Conservation (phyloP, 208 protist genomes). For the Acanthamoeba healyi region DNA sequence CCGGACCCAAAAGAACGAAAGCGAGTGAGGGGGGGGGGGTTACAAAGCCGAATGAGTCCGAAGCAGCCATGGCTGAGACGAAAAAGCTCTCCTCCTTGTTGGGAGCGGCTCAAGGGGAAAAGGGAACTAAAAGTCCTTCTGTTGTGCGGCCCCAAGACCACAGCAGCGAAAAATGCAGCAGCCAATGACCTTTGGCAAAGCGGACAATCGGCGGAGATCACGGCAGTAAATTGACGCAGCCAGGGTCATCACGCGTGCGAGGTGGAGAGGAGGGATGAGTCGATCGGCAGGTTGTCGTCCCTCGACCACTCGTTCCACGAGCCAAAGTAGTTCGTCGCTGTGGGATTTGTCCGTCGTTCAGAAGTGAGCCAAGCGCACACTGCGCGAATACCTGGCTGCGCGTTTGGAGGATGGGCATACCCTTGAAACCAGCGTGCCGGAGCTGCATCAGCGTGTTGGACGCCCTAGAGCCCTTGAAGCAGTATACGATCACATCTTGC, state of each 20-base stretch:
- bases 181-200: too few relatives aligned
- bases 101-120: neutral
- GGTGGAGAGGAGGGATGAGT: neutral
- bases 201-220: too few relatives aligned
- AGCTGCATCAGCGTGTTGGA: conserved; percentile 56
- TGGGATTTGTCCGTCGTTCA: neutral
- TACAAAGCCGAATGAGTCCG: conserved; percentile 50
- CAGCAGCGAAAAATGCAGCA: neutral
- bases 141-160: neutral
- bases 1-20: neutral
- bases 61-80: neutral
- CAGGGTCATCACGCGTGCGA: neutral
- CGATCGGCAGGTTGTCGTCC: conserved; percentile 31
- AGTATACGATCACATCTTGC: conserved; percentile 37
- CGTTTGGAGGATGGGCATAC: neutral
- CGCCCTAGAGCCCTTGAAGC: conserved; percentile 26
- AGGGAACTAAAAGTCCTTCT: neutral
- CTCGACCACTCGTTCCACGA: conserved; percentile 29
- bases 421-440: conserved; percentile 1
- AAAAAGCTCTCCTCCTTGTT: neutral
- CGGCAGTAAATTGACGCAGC: neutral
- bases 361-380: neutral
- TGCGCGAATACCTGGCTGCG: too few relatives aligned
- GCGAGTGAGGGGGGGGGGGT: neutral
- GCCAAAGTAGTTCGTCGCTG: conserved; percentile 23